Percentiles rank a stretch among this genome's conserved stretches.
Evolutionary conservation across 805 yeast genomes (phyloP).

Genomic region (Saccharomycopsis sp.): DNA sequence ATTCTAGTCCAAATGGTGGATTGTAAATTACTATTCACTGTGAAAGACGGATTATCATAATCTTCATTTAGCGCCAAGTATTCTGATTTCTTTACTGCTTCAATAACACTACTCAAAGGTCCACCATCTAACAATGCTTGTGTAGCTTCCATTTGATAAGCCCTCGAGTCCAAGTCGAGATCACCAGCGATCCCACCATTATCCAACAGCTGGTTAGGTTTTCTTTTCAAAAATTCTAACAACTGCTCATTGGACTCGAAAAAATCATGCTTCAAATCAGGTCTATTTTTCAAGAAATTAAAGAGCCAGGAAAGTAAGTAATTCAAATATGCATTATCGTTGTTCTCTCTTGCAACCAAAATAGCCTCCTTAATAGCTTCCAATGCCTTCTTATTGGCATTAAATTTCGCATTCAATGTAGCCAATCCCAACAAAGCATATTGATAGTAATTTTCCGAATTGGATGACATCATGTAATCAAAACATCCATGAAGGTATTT

Average conservation of each 20-base stretch:
- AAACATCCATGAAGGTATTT: slow-evolving; percentile 55
- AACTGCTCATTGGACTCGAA: slow-evolving; percentile 59
- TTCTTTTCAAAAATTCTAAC: slow-evolving; percentile 50
- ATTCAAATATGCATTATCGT: slow-evolving; percentile 65
- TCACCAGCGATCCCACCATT: slow-evolving; percentile 29
- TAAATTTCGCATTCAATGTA: slow-evolving; percentile 60
- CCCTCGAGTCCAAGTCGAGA: slow-evolving; percentile 39
- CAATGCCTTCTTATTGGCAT: slow-evolving; percentile 60
- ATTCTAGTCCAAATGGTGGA: slow-evolving; percentile 45
- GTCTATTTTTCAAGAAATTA: slow-evolving; percentile 61
- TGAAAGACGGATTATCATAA: slow-evolving; percentile 34
- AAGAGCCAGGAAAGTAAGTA: slow-evolving; percentile 69
- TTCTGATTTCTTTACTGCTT: slow-evolving; percentile 50
- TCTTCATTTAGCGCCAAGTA: slow-evolving; percentile 44
- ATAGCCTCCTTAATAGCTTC: slow-evolving; percentile 83
- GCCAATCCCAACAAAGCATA: slow-evolving; percentile 71
- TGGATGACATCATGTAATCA: slow-evolving; percentile 69
- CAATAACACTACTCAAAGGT: slow-evolving; percentile 38
- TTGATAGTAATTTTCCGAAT: slow-evolving; percentile 61
- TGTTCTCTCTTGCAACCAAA: slow-evolving; percentile 78
- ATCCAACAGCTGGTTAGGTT: slow-evolving; percentile 43
- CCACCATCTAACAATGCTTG: slow-evolving; percentile 48
- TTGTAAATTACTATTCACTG: slow-evolving; percentile 39
- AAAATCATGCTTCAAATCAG: slow-evolving; percentile 45
- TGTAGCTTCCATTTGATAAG: slow-evolving; percentile 59